Evolutionary conservation across 1,284 basidiomycete species (phyloP).

Genomic region (Austropuccinia psidii): DNA sequence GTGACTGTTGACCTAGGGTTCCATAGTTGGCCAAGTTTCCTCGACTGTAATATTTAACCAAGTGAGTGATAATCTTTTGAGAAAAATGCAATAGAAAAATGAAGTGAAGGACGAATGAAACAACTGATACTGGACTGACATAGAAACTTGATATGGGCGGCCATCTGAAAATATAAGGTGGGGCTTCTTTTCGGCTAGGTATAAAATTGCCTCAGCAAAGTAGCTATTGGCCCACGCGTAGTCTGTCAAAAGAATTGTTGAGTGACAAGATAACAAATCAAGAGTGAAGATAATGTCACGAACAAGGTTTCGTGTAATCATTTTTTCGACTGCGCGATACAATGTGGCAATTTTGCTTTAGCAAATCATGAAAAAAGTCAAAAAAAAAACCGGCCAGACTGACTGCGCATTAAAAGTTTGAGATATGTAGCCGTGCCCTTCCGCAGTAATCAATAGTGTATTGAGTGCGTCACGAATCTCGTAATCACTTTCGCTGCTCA

Average conservation of each 20-base stretch:
- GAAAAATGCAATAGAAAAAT: too few relatives aligned
- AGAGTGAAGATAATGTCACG: background rate
- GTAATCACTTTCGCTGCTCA: background rate
- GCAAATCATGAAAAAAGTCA: background rate
- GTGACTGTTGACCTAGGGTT: too few relatives aligned
- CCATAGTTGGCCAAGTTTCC: too few relatives aligned
- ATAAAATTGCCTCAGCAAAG: constrained; percentile 41
- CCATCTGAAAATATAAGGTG: constrained; percentile 35
- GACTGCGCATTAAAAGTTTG: background rate
- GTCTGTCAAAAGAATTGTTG: constrained; percentile 20
- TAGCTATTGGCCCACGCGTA: constrained; percentile 44
- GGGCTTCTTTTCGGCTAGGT: constrained; percentile 40
- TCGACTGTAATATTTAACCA: too few relatives aligned
- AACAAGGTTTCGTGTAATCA: background rate
- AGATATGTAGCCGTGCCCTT: background rate
- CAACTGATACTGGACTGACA: too few relatives aligned
- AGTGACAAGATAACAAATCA: constrained; percentile 1
- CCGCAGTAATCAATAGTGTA: background rate
- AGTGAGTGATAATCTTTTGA: too few relatives aligned
- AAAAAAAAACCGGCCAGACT: background rate
- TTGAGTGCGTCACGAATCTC: background rate
- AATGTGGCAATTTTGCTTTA: background rate
- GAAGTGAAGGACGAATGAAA: too few relatives aligned
- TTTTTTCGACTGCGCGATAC: background rate
- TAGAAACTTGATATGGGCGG: background rate